Evolutionary conservation across 805 yeast genomes (phyloP).

Genomic region (Torulaspora gathmanii): DNA sequence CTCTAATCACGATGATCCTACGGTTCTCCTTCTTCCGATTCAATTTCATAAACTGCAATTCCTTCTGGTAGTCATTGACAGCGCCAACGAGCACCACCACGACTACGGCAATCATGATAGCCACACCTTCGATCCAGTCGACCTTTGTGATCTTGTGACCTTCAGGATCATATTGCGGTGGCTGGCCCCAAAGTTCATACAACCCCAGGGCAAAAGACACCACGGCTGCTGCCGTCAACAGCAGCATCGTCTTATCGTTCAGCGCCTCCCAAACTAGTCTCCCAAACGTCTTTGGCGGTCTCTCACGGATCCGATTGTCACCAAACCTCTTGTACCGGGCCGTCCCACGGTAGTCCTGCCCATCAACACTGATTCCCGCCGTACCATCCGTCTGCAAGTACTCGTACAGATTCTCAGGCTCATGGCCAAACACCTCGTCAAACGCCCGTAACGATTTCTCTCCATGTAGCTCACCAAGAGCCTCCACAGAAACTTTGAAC

Average conservation of each 20-base stretch:
- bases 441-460: slow-evolving; percentile 32
- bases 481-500: slow-evolving; percentile 17
- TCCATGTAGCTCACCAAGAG: slow-evolving; percentile 30
- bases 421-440: slow-evolving; percentile 22
- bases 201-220: slow-evolving; percentile 86
- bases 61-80: slow-evolving; percentile 94
- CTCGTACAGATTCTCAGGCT: slow-evolving; percentile 20
- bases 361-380: slow-evolving; percentile 23
- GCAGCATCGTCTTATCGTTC: slow-evolving; percentile 83
- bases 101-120: slow-evolving; percentile 83
- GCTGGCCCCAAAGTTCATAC: slow-evolving; percentile 87
- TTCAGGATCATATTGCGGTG: slow-evolving; percentile 68
- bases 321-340: slow-evolving; percentile 49
- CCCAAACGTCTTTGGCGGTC: slow-evolving; percentile 63
- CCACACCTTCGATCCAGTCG: slow-evolving; percentile 99
- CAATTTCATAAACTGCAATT: slow-evolving; percentile 81
- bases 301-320: slow-evolving; percentile 64
- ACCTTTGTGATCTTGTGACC: slow-evolving; percentile 76
- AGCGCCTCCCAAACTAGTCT: slow-evolving; percentile 73
- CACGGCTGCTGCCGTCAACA: slow-evolving; percentile 80
- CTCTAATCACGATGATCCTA: slow-evolving; percentile 67
- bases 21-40: slow-evolving; percentile 88
- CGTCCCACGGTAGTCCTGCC: slow-evolving; percentile 7
- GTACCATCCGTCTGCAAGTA: slow-evolving; percentile 22
- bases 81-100: slow-evolving; percentile 94